phyloP scores from a whole-genome alignment of 2,329 filamentous ascomycete genomes.

The Stagonosporopsis rhizophila region DNA sequence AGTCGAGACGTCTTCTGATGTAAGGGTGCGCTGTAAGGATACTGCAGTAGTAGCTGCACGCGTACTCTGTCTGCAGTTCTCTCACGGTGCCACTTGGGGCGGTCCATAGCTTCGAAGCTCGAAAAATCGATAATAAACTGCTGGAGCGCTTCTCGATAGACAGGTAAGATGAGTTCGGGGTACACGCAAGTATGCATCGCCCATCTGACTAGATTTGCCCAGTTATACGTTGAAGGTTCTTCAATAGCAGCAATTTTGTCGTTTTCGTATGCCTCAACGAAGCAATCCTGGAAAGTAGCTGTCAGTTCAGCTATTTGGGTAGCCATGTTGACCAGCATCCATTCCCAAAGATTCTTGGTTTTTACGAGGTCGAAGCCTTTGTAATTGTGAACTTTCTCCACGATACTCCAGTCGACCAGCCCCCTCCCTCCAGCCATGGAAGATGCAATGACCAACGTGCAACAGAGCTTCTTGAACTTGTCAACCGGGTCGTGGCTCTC shows the following conservation, averaged over 20 bases:
- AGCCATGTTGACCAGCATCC: slow-evolving; percentile 42
- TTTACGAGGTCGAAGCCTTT: slow-evolving; percentile 41
- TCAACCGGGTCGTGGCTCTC: slow-evolving; percentile 30
- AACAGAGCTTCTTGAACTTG: slow-evolving; percentile 42
- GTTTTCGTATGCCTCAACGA: slow-evolving; percentile 70
- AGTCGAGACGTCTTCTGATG: slow-evolving; percentile 16
- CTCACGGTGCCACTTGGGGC: slow-evolving; percentile 36
- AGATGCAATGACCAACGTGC: slow-evolving; percentile 40
- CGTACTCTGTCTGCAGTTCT: slow-evolving; percentile 33
- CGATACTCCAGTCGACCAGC: slow-evolving; percentile 52
- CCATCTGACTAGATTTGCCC: slow-evolving; percentile 72
- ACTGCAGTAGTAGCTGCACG: slow-evolving; percentile 34
- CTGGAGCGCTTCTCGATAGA: slow-evolving; percentile 27
- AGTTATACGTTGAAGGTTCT: slow-evolving; percentile 70
- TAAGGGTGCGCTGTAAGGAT: slow-evolving; percentile 35
- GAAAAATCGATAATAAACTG: slow-evolving; percentile 39
- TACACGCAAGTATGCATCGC: slow-evolving; percentile 57
- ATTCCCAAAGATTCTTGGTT: slow-evolving; percentile 50
- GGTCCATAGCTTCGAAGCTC: slow-evolving; percentile 34
- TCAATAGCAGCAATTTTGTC: slow-evolving; percentile 68
- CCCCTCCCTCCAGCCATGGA: slow-evolving; percentile 47
- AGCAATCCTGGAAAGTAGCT: slow-evolving; percentile 69
- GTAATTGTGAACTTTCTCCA: slow-evolving; percentile 50
- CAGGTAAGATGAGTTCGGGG: slow-evolving; percentile 35
- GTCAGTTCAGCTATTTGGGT: slow-evolving; percentile 64